Evolutionary conservation across 2,329 filamentous ascomycete species (phyloP), one percentile per base, ranked within the genome.

Genomic region (Stemphylium lycopersici): DNA sequence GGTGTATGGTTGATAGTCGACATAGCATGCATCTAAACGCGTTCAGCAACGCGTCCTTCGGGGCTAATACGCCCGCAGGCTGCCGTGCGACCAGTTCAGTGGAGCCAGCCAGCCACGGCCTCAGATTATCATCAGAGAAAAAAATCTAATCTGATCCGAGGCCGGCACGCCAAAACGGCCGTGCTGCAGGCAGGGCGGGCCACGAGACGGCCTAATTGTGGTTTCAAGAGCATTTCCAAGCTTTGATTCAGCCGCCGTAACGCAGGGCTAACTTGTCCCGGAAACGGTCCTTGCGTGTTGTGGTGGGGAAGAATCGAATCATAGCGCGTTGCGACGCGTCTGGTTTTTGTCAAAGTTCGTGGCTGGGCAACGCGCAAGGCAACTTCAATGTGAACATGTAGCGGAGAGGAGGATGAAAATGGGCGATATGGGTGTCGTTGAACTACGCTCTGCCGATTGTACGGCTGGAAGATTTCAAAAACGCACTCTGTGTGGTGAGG

Each of bases 301-400:
- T 70, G 65, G 68, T 71, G 68, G 68, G 61, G 53, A 48, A 40
- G 49, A 52, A 50, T 51, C 68, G 62, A 69, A 67, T 70, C 60
- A 65, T 58, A 58, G 63, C 69, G 70, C 68, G 69, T 72, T 61
- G 58, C 51, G 63, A 58, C 69, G 69, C 69, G 68, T 66, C 56
- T 52, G 51, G 63, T 63, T 62, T 42, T 47, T 44, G 59, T 48
- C 61, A 55, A 61, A 56, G 56, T 29, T 54, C 47, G 66, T 64
- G 70, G 68, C 65, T 72, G 68, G 69, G 52, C 37, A 34, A 43
- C 62, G 62, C 54, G 62, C 62, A 18, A 42, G 38, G 45, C 48
- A 49, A 52, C 46, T 47, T 55, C 31, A 46, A 55, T 33, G 45
- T 11, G 20, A 43, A 53, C 55, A 55, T 34, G 45, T 11, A 18